Percentiles rank a stretch among this genome's conserved stretches.
Conservation (phyloP, 1,284 basidiomycete genomes). For the Tilletia walkeri region DNA sequence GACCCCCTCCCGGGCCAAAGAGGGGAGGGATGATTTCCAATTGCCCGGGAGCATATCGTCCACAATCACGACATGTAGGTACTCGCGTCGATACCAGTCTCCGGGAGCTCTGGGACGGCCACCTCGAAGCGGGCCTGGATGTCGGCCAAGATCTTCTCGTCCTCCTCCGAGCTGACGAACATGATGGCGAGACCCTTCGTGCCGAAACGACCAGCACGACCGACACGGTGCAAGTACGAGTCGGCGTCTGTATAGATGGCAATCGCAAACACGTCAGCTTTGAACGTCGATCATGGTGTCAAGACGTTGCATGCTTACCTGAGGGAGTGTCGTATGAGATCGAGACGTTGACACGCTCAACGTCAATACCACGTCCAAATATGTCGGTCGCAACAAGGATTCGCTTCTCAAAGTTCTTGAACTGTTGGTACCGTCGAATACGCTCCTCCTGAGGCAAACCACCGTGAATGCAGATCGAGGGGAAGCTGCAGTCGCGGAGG, state of each 20-base stretch:
- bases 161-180: constrained; percentile 85
- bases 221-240: constrained; percentile 96
- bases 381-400: constrained; percentile 59
- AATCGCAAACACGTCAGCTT: background rate
- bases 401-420: constrained; percentile 99
- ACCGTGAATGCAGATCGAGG: constrained; percentile 95
- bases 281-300: background rate
- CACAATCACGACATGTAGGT: constrained; percentile 54
- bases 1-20: too few relatives aligned
- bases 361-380: constrained; percentile 55
- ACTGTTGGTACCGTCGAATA: constrained; percentile 95
- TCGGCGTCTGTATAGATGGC: constrained; percentile 73
- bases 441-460: constrained; percentile 91
- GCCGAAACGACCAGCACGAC: constrained; percentile 97
- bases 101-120: constrained; percentile 86
- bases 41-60: too few relatives aligned
- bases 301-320: background rate
- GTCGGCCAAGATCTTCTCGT: constrained; percentile 86
- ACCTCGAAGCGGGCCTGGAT: constrained; percentile 92
- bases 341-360: constrained; percentile 54
- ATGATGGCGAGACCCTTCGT: constrained; percentile 99
- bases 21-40: too few relatives aligned
- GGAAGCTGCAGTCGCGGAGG: constrained; percentile 96
- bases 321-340: constrained; percentile 72
- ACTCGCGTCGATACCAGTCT: constrained; percentile 73